Evolutionary conservation across 305 asterid species (phyloP), one percentile per base, ranked within the genome.

Genomic region (Solanum hybrid): DNA sequence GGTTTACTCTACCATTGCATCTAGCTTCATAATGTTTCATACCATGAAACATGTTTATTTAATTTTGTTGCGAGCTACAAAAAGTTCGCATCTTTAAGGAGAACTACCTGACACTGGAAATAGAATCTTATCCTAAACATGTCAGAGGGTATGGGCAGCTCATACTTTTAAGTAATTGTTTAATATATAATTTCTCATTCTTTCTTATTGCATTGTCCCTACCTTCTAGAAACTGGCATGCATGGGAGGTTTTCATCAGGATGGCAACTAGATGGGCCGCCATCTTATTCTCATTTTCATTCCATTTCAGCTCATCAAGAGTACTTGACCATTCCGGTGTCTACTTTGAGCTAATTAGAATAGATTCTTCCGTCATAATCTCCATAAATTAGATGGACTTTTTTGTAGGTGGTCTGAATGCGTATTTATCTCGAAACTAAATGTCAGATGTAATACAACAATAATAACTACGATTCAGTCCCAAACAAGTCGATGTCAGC

Each of bases 71-170:
- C 46, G n/a, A 85, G 12, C 76, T 57, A 61, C 89, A 87, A 90
- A 90, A 88, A 29, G 89, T 90, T 90, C 61, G 57, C 91, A 86
- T 89, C 91, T 74, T 33, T 88, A 88, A 83, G 91, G 89, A 92
- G 81, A 87, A 73, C 89, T 91, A 90, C 90, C 87, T 88, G 89
- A 46, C 87, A 89, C 90, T 79, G 84, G 69, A 87, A 87, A 80
- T 81, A 90, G 71, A 90, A 91, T 92, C 95, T 94, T 95, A 95
- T 94, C 97, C 92, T 92, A 37, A 83, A 89, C 90, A 90, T 92
- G 90, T 86, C 94, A 87, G 89, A 71, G 91, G 90, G 91, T 91
- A 93, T 92, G 96, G 94, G 94, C 91, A 22, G 93, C 93, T 88
- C 93, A 67, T 29, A 76, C 69, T 91, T 90, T 89, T 37, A 88